A percentile compares a stretch with the other conserved stretches of the same genome.
Evolutionary conservation across 495 filamentous ascomycete species (phyloP).

Genomic region (Annulohypoxylon stygium): DNA sequence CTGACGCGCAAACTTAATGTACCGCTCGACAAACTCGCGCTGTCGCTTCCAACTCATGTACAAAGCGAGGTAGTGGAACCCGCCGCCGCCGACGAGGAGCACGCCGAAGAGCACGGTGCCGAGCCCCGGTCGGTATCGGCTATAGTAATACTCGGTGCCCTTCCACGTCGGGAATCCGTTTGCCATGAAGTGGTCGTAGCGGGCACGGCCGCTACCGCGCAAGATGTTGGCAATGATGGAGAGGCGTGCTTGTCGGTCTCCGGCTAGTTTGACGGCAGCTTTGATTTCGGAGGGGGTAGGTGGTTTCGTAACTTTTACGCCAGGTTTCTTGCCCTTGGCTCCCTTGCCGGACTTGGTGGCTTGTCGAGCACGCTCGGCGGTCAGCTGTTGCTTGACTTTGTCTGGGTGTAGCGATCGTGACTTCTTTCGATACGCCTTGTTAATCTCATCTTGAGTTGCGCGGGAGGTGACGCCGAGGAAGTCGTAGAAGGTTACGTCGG

Average conservation of each 20-base stretch:
- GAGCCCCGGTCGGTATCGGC: slow-evolving; percentile 88
- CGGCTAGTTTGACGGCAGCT: slow-evolving; percentile 78
- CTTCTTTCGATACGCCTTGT: slow-evolving; percentile 92
- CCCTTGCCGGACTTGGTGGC: slow-evolving; percentile 60
- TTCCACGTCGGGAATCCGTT: slow-evolving; percentile 97
- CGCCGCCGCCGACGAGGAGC: slow-evolving; percentile 87
- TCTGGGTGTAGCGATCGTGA: slow-evolving; percentile 88
- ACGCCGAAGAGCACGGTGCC: slow-evolving; percentile 85
- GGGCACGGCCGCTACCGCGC: slow-evolving; percentile 79
- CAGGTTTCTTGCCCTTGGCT: slow-evolving; percentile 65
- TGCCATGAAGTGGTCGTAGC: slow-evolving; percentile 94
- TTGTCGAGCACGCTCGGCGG: slow-evolving; percentile 75
- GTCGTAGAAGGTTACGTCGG: slow-evolving; percentile 92
- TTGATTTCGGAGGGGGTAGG: slow-evolving; percentile 80
- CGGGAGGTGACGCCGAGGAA: slow-evolving; percentile 80
- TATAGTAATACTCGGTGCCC: slow-evolving; percentile 98
- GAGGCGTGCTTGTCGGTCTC: slow-evolving; percentile 83
- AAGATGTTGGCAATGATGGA: slow-evolving; percentile 87
- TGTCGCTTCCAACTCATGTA: slow-evolving; percentile 88
- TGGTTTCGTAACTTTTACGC: slow-evolving; percentile 75
- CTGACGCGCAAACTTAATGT: slow-evolving; percentile 88
- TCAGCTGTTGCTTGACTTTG: slow-evolving; percentile 88
- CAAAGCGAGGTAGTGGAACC: slow-evolving; percentile 84
- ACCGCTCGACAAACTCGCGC: slow-evolving; percentile 88
- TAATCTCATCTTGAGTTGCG: slow-evolving; percentile 88